These are phyloP conservation scores for Prunus padus DNA, from an alignment of 306 rosid species.

Conservation along the genomic window DNA sequence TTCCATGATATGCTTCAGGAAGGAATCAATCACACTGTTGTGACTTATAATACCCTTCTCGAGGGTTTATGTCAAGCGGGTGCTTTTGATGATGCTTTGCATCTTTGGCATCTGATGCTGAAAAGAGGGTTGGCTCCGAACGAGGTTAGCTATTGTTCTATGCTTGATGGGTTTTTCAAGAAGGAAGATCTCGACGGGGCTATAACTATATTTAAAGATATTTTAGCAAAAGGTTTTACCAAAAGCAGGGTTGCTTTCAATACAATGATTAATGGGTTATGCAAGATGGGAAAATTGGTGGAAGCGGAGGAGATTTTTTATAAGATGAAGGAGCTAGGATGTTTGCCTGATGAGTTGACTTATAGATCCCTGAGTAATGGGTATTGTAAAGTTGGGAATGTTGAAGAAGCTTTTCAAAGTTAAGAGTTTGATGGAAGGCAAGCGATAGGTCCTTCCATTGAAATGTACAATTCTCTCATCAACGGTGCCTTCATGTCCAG, in stretches of 20 bases:
- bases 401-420: conserved; percentile 61
- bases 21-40: conserved; percentile 53
- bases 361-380: conserved; percentile 68
- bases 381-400: conserved; percentile 61
- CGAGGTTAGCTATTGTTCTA: conserved; percentile 71
- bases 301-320: conserved; percentile 62
- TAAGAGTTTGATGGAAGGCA: conserved; percentile 58
- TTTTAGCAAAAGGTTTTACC: conserved; percentile 51
- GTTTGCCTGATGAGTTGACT: conserved; percentile 65
- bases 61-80: conserved; percentile 56
- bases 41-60: conserved; percentile 70
- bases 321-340: conserved; percentile 77
- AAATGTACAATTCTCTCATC: conserved; percentile 84
- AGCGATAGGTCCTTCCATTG: conserved; percentile 49
- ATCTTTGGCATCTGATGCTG: conserved; percentile 60
- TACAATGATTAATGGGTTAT: conserved; percentile 70
- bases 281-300: conserved; percentile 69
- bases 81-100: conserved; percentile 49
- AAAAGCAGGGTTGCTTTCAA: conserved; percentile 59
- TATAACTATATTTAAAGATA: conserved; percentile 59
- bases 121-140: conserved; percentile 56
- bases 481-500: conserved; percentile 58
- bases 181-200: conserved; percentile 60
- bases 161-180: conserved; percentile 68
- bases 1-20: conserved; percentile 58